Evolutionary conservation across 2,329 filamentous ascomycete genomes (phyloP).

Genomic region (Aspergillus awamori): DNA sequence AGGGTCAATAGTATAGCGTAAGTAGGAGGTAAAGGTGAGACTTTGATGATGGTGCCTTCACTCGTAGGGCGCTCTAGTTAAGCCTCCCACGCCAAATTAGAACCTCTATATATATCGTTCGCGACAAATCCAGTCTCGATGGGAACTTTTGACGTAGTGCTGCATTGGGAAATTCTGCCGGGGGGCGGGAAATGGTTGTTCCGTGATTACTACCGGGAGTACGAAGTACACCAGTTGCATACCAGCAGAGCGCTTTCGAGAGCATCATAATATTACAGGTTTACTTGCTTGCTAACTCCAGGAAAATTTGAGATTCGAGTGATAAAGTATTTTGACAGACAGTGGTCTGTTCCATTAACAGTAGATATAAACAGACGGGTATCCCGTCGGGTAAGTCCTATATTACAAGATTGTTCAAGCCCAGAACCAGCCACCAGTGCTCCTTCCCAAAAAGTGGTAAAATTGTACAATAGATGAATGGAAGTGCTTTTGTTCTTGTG

Average conservation of each 20-base stretch:
- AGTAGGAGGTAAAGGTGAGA: too few relatives aligned
- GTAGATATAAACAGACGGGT: constrained; percentile 28
- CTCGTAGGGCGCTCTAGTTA: neutral
- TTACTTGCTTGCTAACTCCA: neutral
- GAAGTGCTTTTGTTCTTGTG: constrained; percentile 12
- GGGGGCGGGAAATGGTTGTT: constrained; percentile 31
- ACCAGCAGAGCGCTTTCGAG: too few relatives aligned
- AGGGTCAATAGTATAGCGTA: too few relatives aligned
- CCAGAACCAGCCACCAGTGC: constrained; percentile 26
- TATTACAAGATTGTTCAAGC: constrained; percentile 38
- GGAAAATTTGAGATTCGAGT: neutral
- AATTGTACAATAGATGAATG: constrained; percentile 22
- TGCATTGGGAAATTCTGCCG: constrained; percentile 37
- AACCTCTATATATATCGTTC: neutral
- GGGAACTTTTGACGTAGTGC: constrained; percentile 9
- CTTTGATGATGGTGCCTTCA: neutral
- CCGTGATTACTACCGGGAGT: constrained; percentile 15
- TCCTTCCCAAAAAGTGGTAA: constrained; percentile 27
- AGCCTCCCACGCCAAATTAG: neutral
- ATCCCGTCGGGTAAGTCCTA: constrained; percentile 27
- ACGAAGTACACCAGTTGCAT: too few relatives aligned
- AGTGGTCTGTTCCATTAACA: constrained; percentile 14
- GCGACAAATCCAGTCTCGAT: neutral
- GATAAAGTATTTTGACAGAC: neutral
- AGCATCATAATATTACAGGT: neutral